Evolutionary conservation across 2,329 filamentous ascomycete genomes (phyloP).

Genomic region (Sarocladium kiliense): DNA sequence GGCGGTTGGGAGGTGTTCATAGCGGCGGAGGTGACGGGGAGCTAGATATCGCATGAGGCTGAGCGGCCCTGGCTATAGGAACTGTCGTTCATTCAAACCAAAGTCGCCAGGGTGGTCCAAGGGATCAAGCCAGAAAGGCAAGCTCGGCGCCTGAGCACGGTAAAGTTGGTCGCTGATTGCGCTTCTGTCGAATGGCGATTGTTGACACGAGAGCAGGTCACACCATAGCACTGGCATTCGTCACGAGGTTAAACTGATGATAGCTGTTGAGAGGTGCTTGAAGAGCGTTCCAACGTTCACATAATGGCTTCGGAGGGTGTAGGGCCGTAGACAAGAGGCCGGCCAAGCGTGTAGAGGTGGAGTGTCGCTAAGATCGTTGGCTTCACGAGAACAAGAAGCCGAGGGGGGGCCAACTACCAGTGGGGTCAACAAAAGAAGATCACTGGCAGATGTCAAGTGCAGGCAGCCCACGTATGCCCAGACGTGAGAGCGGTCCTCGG

Average conservation of each 20-base stretch:
- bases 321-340: background rate
- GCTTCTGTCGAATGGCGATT: background rate
- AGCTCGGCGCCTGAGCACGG: too few species aligned
- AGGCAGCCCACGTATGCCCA: background rate
- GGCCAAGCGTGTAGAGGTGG: background rate
- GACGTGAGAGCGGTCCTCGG: background rate
- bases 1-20: slow-evolving; percentile 35
- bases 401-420: background rate
- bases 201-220: background rate
- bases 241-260: background rate
- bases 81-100: too few species aligned
- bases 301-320: background rate
- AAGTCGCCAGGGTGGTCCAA: too few species aligned
- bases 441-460: background rate
- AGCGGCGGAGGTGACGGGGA: slow-evolving; percentile 18
- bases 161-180: too few species aligned
- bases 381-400: background rate
- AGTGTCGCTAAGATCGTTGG: background rate
- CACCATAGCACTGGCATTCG: background rate
- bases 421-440: background rate
- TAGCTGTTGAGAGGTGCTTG: background rate
- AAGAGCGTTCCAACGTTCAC: background rate
- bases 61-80: background rate
- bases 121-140: too few species aligned
- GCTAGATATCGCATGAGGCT: background rate